Base-by-base conservation (phyloP, 768 basidiomycete species). In the Boletus reticuloceps region DNA sequence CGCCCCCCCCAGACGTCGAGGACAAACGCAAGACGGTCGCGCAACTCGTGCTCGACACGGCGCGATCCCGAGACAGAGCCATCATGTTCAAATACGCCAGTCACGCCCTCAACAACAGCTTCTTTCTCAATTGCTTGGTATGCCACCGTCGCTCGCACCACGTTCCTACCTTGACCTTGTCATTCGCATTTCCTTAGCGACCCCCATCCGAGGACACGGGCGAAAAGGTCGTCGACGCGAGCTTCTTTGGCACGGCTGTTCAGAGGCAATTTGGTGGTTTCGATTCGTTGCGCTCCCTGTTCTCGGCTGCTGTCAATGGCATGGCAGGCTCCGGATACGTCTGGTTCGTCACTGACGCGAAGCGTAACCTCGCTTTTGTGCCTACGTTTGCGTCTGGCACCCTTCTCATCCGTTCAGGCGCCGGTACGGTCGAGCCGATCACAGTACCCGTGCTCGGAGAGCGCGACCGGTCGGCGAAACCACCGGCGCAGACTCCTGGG, bases 301-400 rank as follows among this genome's bases (percentile, higher is more conserved):
- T 94, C 69, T 84, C 84, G 12, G 86, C 91, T 6, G 85, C 90
- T 4, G 91, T 80, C 36, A 74, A 81, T 48, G 93, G 91, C 57
- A 84, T 93, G 79, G 85, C 85, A 63, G 84, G 84, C 53, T 83
- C 82, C 31, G 92, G 92, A 50, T 94, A 83, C 76, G 77, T 94
- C 53, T 96, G 94, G 95, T 82, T 96, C 68, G 92, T 95, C 56
- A 81, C 81, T 4, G 89, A 92, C 74, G 63, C 72, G 19, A 65
- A 69, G 6, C 84, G 83, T 16, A 78, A 80, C 59, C 71, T 86
- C 51, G 93, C 84, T 25, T 79, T 95, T 57, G 70, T 94, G 47
- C 89, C 92, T 16, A 96, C 95, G 1, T 91, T 93, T 65, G 94
- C 91, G 6, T 80, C 91, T 1, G 93, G 92, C 17, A 96, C 96